A percentile compares a stretch with the other conserved stretches of the same genome.
phyloP scores from a whole-genome alignment of 2,329 filamentous ascomycete species.

The Cladosporium phlei region DNA sequence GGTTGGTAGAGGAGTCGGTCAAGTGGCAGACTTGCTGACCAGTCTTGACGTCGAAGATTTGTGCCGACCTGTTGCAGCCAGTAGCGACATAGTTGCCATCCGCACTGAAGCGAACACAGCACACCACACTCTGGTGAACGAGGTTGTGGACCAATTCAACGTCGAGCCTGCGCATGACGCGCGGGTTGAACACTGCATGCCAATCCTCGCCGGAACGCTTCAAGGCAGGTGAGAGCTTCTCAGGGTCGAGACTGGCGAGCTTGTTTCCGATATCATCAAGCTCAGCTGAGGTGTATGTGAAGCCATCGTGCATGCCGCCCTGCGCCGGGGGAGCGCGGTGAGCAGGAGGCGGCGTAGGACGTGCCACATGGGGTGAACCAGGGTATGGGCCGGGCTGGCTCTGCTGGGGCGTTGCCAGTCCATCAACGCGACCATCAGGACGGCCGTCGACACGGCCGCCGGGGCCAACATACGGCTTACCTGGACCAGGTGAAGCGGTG shows the following conservation, averaged over 20 bases:
- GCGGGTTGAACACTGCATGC: conserved; percentile 96
- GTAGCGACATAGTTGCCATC: conserved; percentile 96
- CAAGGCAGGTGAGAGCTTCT: conserved; percentile 75
- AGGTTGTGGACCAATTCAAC: conserved; percentile 92
- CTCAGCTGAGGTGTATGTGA: conserved; percentile 31
- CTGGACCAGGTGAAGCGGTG: conserved; percentile 80
- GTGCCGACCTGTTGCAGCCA: conserved; percentile 96
- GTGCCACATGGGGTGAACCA: conserved; percentile 82
- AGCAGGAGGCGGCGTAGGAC: conserved; percentile 64
- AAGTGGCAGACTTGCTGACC: conserved; percentile 85
- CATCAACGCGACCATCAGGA: conserved; percentile 28
- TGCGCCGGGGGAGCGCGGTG: conserved; percentile 43
- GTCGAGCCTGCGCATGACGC: conserved; percentile 81
- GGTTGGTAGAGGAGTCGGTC: conserved; percentile 81
- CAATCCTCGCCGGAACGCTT: conserved; percentile 90
- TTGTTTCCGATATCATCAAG: conserved; percentile 57
- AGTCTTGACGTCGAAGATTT: conserved; percentile 89
- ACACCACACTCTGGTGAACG: conserved; percentile 91
- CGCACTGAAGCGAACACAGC: conserved; percentile 93
- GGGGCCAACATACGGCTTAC: conserved; percentile 60
- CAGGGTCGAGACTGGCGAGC: conserved; percentile 80
- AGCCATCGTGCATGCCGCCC: conserved; percentile 19
- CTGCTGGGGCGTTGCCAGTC: conserved; percentile 86
- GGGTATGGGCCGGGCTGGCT: conserved; percentile 83
- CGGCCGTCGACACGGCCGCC: too few species aligned